Evolutionary conservation across 140 eudicot species (phyloP).

Genomic region (Oenanthe javanica): DNA sequence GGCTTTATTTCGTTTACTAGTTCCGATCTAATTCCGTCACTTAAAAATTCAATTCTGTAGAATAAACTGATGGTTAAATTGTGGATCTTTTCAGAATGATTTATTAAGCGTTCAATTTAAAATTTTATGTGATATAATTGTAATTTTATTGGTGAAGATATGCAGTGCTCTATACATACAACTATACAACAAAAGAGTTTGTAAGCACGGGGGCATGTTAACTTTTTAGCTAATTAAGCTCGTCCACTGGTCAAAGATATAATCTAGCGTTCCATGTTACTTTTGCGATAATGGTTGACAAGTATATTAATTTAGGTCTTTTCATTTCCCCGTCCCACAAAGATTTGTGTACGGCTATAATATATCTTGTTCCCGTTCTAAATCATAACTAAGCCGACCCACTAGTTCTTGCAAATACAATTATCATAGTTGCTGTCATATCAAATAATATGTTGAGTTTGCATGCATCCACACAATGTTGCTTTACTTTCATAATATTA

Average conservation of each 20-base stretch:
- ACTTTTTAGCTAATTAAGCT: not conserved
- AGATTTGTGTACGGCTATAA: not conserved
- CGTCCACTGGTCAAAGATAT: not conserved
- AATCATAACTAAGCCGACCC: not conserved
- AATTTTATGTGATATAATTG: too few relatives aligned
- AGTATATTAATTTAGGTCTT: not conserved
- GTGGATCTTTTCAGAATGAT: too few relatives aligned
- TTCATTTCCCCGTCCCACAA: slow-evolving; percentile 6
- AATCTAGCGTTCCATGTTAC: not conserved
- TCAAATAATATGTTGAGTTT: not conserved
- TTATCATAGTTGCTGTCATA: not conserved
- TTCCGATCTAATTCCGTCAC: not conserved
- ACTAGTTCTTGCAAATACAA: not conserved
- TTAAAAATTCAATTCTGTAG: too few relatives aligned
- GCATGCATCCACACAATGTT: not conserved
- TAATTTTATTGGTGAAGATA: too few relatives aligned
- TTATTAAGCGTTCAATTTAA: not conserved
- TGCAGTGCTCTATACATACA: not conserved
- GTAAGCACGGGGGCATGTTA: not conserved
- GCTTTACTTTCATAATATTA: not conserved
- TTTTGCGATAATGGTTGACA: not conserved
- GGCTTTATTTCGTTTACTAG: too few relatives aligned
- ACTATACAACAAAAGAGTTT: not conserved
- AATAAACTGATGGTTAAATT: too few relatives aligned
- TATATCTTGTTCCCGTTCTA: not conserved